These are phyloP conservation scores for Russula griseocarnosa DNA, from an alignment of 768 basidiomycete species.

Conservation along the genomic window DNA sequence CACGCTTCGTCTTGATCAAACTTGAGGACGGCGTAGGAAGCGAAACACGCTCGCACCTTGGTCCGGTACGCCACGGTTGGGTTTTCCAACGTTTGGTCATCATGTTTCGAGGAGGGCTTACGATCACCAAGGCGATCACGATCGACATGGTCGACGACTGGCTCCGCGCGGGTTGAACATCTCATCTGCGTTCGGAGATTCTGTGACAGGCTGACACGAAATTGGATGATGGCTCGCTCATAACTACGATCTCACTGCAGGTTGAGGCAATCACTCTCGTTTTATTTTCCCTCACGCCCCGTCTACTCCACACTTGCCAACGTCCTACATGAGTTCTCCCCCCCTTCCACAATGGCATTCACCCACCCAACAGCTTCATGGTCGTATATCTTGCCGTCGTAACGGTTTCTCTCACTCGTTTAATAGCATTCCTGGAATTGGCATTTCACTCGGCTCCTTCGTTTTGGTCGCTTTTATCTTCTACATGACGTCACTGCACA, in stretches of 20 bases:
- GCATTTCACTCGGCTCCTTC: slow-evolving; percentile 8
- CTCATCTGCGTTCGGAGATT: not conserved
- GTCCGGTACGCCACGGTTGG: too few relatives aligned
- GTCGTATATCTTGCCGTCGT: slow-evolving; percentile 1
- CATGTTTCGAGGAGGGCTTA: too few relatives aligned
- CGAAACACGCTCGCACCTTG: too few relatives aligned
- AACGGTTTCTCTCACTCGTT: not conserved
- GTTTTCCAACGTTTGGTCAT: too few relatives aligned
- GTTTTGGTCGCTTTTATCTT: slow-evolving; percentile 8
- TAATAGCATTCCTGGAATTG: not conserved
- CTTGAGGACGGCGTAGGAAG: too few relatives aligned
- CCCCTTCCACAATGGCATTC: not conserved
- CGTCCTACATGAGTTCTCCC: not conserved
- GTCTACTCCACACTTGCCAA: too few relatives aligned
- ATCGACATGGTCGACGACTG: too few relatives aligned
- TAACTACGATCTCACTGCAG: too few relatives aligned
- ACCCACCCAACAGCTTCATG: not conserved
- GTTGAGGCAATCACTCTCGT: not conserved
- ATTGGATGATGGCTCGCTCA: not conserved
- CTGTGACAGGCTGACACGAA: not conserved
- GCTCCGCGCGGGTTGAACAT: too few relatives aligned
- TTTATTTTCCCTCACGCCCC: too few relatives aligned
- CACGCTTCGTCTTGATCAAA: too few relatives aligned
- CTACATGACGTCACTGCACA: slow-evolving; percentile 1
- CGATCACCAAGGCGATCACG: too few relatives aligned